These are phyloP conservation scores for Annulohypoxylon stygium DNA, from an alignment of 495 filamentous ascomycete genomes.

Conservation along the genomic window DNA sequence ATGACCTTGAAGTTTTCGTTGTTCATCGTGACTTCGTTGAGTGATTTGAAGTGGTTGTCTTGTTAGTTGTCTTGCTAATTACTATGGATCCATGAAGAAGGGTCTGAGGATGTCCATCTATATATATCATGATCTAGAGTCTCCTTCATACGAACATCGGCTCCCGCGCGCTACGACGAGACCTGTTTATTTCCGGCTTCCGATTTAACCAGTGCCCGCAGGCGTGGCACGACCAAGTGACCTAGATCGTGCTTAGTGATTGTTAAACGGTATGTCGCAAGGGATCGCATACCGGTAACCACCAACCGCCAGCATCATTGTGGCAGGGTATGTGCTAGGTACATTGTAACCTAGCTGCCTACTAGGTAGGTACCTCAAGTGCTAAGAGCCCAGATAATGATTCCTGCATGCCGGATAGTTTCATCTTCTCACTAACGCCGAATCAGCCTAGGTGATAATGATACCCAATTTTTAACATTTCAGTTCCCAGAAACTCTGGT, in stretches of 20 bases:
- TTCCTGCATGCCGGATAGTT: not conserved
- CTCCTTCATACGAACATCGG: not conserved
- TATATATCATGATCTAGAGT: not conserved
- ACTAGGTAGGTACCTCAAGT: no score
- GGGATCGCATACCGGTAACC: not conserved
- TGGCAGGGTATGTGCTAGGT: not conserved
- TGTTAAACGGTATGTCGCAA: not conserved
- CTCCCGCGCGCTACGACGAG: not conserved
- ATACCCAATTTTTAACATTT: not conserved
- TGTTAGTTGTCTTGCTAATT: not conserved
- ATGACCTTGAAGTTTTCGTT: conserved; percentile 56
- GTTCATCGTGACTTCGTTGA: conserved; percentile 18
- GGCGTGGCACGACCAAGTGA: not conserved
- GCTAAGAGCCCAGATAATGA: not conserved
- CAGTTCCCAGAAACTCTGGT: not conserved
- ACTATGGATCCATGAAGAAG: no score
- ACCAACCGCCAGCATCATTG: not conserved
- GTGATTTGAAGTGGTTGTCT: not conserved
- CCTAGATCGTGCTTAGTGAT: not conserved
- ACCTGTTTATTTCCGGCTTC: not conserved
- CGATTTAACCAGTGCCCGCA: not conserved
- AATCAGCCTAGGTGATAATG: not conserved
- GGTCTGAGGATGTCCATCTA: not conserved
- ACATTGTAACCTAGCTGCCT: not conserved
- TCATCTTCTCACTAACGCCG: not conserved